These are phyloP conservation scores for Umbellularia californica DNA, from an alignment of 164 flowering plant species.

Conservation along the genomic window DNA sequence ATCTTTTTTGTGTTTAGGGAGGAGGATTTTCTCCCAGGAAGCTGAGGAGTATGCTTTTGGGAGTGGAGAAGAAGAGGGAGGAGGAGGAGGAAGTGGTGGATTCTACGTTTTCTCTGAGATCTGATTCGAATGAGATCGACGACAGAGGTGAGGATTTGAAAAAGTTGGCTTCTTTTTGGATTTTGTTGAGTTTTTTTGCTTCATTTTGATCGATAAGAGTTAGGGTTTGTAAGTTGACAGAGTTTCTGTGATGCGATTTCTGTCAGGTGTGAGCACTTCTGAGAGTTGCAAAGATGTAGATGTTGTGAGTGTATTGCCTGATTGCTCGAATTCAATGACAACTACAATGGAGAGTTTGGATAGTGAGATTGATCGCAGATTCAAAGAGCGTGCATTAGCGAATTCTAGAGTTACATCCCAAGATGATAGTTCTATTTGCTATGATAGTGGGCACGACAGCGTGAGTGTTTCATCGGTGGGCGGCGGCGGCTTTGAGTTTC, in stretches of 20 bases:
- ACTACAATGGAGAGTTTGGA: slow-evolving; percentile 15
- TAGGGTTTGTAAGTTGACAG: neutral
- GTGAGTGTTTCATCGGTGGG: slow-evolving; percentile 26
- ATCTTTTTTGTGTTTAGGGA: slow-evolving; percentile 20
- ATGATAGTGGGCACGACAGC: slow-evolving; percentile 42
- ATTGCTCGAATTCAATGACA: slow-evolving; percentile 35
- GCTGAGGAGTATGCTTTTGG: slow-evolving; percentile 61
- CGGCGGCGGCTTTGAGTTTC: slow-evolving; percentile 49
- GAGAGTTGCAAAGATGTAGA: slow-evolving; percentile 74
- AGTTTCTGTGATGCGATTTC: neutral
- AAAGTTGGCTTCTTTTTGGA: neutral
- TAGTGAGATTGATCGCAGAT: slow-evolving; percentile 34
- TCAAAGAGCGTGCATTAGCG: slow-evolving; percentile 30
- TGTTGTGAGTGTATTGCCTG: slow-evolving; percentile 50
- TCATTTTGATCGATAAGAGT: neutral
- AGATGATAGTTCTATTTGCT: slow-evolving; percentile 42
- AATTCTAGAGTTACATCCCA: slow-evolving; percentile 40
- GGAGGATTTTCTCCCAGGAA: slow-evolving; percentile 78
- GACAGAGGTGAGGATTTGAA: slow-evolving; percentile 34
- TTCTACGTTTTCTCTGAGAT: slow-evolving; percentile 41
- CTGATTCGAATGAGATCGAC: slow-evolving; percentile 33
- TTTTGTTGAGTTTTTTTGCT: neutral
- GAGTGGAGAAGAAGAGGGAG: slow-evolving; percentile 61
- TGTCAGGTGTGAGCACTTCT: slow-evolving; percentile 29
- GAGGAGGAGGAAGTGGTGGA: slow-evolving; percentile 46